phyloP scores from a whole-genome alignment of 2,329 filamentous ascomycete species.

The Didymellaceae sp. region DNA sequence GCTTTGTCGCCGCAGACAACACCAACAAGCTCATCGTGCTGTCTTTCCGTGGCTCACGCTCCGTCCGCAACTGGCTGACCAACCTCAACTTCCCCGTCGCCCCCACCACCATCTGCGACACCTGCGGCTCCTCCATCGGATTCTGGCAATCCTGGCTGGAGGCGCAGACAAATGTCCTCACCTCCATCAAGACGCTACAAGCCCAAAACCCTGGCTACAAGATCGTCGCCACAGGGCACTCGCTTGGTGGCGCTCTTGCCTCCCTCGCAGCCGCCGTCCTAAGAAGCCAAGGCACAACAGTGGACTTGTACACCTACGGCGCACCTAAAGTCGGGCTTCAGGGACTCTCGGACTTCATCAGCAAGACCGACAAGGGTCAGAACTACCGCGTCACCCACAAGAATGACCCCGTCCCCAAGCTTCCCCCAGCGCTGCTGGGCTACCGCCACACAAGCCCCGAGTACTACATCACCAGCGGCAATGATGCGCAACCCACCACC shows the following conservation, averaged over 20 bases:
- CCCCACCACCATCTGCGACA: conserved; percentile 51
- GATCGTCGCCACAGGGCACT: conserved; percentile 70
- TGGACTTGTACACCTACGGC: conserved; percentile 71
- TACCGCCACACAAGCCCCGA: conserved; percentile 74
- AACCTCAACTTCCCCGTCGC: conserved; percentile 57
- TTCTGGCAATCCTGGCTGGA: conserved; percentile 67
- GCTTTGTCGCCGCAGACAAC: conserved; percentile 55
- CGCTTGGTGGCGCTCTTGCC: conserved; percentile 70
- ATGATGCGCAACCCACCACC: conserved; percentile 25
- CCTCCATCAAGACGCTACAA: conserved; percentile 54
- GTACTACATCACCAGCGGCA: conserved; percentile 58
- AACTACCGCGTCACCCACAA: conserved; percentile 71
- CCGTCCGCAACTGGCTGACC: conserved; percentile 67
- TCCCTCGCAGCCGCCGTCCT: conserved; percentile 66
- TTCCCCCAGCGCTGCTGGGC: conserved; percentile 67
- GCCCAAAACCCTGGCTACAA: conserved; percentile 59
- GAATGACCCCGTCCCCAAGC: conserved; percentile 70
- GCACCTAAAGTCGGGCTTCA: conserved; percentile 69
- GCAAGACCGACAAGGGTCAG: conserved; percentile 56
- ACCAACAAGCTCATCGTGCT: conserved; percentile 64
- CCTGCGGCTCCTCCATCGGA: conserved; percentile 63
- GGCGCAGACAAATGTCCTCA: conserved; percentile 52
- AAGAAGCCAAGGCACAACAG: conserved; percentile 54
- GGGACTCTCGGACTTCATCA: conserved; percentile 62
- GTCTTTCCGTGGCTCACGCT: conserved; percentile 65